Percentiles rank a stretch among this genome's conserved stretches.
Conservation (phyloP, 805 yeast species). For the Naumovozyma castellii region DNA sequence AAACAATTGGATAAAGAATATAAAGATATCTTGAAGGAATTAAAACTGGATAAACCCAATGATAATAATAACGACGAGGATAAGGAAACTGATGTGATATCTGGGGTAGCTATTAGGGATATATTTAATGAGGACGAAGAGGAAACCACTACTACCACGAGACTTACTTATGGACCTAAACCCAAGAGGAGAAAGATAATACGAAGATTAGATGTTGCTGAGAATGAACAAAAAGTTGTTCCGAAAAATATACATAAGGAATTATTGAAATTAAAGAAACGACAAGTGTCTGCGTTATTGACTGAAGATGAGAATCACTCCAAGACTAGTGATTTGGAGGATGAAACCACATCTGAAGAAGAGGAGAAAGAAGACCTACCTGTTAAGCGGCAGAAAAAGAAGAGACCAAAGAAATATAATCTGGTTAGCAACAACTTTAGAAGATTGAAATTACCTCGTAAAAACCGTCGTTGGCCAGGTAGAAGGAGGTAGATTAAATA, state of each 20-base stretch:
- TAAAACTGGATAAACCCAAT: no score
- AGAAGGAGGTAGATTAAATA: not conserved
- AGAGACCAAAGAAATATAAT: constrained; percentile 24
- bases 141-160: not conserved
- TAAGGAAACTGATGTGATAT: constrained; percentile 14
- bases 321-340: not conserved
- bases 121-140: constrained; percentile 8
- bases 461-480: constrained; percentile 20
- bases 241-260: constrained; percentile 19
- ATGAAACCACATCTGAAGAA: not conserved
- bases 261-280: constrained; percentile 17
- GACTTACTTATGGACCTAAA: not conserved
- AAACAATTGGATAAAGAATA: not conserved
- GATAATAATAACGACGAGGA: no score
- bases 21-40: not conserved
- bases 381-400: constrained; percentile 8
- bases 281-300: constrained; percentile 14
- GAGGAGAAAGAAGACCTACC: no score
- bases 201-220: constrained; percentile 8
- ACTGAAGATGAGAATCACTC: constrained; percentile 1
- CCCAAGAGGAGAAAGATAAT: constrained; percentile 5
- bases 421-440: constrained; percentile 41
- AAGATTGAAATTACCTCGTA: constrained; percentile 43
- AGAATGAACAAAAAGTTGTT: not conserved
- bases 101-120: constrained; percentile 3